phyloP scores from a whole-genome alignment of 495 filamentous ascomycete species.

The Aspergillus funiculosus region DNA sequence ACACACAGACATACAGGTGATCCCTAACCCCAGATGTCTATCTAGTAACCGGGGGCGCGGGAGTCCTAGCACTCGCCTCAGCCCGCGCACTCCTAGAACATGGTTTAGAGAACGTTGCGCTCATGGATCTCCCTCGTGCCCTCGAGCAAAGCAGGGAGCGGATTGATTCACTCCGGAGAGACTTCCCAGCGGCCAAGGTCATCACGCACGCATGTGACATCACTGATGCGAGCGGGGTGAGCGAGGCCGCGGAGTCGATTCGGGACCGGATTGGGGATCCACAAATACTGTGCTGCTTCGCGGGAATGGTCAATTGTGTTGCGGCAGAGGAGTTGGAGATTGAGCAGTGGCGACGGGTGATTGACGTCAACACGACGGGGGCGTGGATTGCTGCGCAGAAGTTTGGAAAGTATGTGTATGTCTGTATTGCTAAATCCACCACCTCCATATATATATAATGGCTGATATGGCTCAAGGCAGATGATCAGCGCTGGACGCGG shows the following conservation, averaged over 20 bases:
- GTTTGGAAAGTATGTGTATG: constrained; percentile 44
- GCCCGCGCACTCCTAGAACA: constrained; percentile 64
- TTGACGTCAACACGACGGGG: constrained; percentile 65
- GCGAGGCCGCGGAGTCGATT: constrained; percentile 29
- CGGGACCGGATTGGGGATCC: constrained; percentile 45
- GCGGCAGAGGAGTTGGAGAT: constrained; percentile 49
- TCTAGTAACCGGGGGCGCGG: constrained; percentile 67
- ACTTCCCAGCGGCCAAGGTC: constrained; percentile 51
- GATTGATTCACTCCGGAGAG: constrained; percentile 36
- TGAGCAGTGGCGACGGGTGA: constrained; percentile 49
- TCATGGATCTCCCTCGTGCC: constrained; percentile 53
- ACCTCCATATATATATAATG: no score
- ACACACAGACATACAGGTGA: no score
- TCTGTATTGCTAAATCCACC: no score
- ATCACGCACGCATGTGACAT: constrained; percentile 48
- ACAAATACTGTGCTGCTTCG: constrained; percentile 57
- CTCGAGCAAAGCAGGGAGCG: constrained; percentile 15
- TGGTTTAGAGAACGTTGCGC: constrained; percentile 50
- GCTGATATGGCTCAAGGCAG: no score
- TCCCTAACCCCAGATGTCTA: no score
- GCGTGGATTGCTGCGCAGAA: constrained; percentile 60
- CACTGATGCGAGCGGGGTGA: constrained; percentile 45
- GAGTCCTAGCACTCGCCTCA: constrained; percentile 54
- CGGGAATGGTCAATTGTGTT: constrained; percentile 57
- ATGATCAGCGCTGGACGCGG: constrained; percentile 30